Conservation (phyloP, 345 rosid species). For the Lepidium sativum region DNA sequence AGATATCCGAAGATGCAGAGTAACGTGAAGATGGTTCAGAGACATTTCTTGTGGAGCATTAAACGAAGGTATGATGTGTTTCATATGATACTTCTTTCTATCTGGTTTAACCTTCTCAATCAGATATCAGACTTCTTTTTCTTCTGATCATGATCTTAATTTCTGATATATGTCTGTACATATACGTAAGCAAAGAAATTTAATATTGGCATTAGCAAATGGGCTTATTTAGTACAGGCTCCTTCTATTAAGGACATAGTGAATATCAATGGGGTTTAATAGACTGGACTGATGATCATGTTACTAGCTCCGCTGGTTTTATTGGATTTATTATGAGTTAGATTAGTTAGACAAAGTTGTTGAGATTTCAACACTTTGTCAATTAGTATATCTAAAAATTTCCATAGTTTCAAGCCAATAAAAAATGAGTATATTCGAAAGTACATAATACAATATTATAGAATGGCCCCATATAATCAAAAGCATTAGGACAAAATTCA, state of each 20-base stretch:
- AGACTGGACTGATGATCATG: not conserved
- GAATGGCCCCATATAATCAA: no score
- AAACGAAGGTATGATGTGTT: constrained; percentile 75
- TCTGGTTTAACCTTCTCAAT: constrained; percentile 65
- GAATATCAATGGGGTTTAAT: not conserved
- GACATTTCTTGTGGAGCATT: constrained; percentile 78
- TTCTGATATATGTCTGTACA: not conserved
- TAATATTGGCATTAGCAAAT: not conserved
- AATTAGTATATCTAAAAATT: no score
- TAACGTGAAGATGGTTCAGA: constrained; percentile 79
- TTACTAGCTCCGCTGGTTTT: no score
- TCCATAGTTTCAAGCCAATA: no score
- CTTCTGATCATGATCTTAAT: not conserved
- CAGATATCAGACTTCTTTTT: constrained; percentile 33
- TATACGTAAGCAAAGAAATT: not conserved
- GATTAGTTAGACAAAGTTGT: no score
- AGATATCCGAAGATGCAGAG: constrained; percentile 52
- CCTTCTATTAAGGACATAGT: not conserved
- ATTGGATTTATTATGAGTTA: no score
- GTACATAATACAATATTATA: no score
- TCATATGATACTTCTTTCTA: constrained; percentile 90
- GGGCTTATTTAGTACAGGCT: not conserved
- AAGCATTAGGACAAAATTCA: no score
- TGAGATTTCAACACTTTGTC: no score
- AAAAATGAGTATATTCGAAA: no score